Evolutionary conservation across 768 basidiomycete species (phyloP), one percentile per base, ranked within the genome.

Genomic region (Pholiota conissans): DNA sequence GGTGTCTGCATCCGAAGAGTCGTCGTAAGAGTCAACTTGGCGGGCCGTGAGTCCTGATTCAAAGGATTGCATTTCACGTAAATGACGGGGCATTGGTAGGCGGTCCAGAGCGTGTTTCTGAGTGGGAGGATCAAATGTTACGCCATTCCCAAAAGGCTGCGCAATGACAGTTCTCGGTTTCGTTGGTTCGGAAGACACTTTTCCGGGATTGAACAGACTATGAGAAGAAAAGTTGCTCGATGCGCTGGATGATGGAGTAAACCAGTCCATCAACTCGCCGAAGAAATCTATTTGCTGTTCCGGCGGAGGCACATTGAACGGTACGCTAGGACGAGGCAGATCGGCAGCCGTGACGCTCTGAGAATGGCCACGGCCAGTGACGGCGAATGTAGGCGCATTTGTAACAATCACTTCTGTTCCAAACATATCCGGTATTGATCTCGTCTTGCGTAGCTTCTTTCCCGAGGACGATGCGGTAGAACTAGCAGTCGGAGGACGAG

Each of bases 21-120:
- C 58, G n/a, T 63, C 34, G 14, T 46, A 61, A 14, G 61, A 45
- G 54, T 79, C 79, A 32, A 65, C 67, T 48, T 89, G 88, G 22
- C 85, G 81, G 0, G 89, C 91, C 0, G 92, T 94, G 34, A 89
- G 69, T 0, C 85, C 86, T 3, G 91, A 93, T 62, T 94, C 92
- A 66, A 93, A 94, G 0, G 89, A 91, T 62, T 93, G 90, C 87
- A 93, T 90, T 68, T 87, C 88, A 22, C 91, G 86, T n/a, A 94
- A 69, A 40, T 78, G 75, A 3, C 82, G 84, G 1, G 84, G 79
- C 1, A 80, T 63, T 3, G 77, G 75, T 3, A 84, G 67, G 48
- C 72, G 76, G 16, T 82, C 70, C 1, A 75, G 52, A 1, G 74
- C 70, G 7, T 78, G 75, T 30, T 73, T 77, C 58, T 80, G 75